Percentiles rank a stretch among this genome's conserved stretches.
These are phyloP conservation scores for Teunomyces cretensis DNA, from an alignment of 805 yeast species.

Conservation along the genomic window DNA sequence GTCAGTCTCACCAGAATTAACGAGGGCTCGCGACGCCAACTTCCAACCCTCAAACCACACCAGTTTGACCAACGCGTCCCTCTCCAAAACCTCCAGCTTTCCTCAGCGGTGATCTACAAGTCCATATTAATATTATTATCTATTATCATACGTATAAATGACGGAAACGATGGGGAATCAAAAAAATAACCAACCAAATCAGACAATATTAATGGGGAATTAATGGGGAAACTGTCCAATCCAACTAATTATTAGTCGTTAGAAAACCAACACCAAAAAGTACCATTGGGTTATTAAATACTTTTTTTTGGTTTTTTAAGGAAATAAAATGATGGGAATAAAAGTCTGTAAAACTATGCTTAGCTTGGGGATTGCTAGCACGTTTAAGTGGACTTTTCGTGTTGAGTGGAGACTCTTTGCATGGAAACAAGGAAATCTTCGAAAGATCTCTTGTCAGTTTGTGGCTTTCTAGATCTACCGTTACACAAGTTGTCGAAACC, in stretches of 20 bases:
- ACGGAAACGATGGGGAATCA: slow-evolving; percentile 2
- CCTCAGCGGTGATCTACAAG: not conserved
- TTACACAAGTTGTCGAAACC: slow-evolving; percentile 81
- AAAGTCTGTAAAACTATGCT: not conserved
- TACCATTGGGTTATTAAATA: not conserved
- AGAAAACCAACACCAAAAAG: slow-evolving; percentile 3
- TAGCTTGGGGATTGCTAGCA: not conserved
- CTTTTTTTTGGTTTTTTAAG: slow-evolving; percentile 1
- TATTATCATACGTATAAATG: slow-evolving; percentile 5
- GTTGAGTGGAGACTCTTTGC: slow-evolving; percentile 89
- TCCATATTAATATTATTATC: not conserved
- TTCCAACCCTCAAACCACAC: too few species aligned
- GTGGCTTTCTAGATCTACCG: slow-evolving; percentile 67
- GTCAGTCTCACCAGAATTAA: too few species aligned
- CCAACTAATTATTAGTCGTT: slow-evolving; percentile 6
- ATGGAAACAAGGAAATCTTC: slow-evolving; percentile 84
- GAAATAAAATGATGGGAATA: slow-evolving; percentile 3
- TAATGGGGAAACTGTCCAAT: slow-evolving; percentile 3
- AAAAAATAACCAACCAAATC: slow-evolving; percentile 1
- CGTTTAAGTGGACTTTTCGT: slow-evolving; percentile 69
- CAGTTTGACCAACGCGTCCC: too few species aligned
- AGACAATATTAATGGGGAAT: slow-evolving; percentile 4
- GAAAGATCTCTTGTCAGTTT: slow-evolving; percentile 60
- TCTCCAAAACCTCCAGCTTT: too few species aligned
- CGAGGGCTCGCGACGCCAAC: too few species aligned